Base-by-base conservation (phyloP, 805 yeast species). In the Barnettozyma wickerhamii region DNA sequence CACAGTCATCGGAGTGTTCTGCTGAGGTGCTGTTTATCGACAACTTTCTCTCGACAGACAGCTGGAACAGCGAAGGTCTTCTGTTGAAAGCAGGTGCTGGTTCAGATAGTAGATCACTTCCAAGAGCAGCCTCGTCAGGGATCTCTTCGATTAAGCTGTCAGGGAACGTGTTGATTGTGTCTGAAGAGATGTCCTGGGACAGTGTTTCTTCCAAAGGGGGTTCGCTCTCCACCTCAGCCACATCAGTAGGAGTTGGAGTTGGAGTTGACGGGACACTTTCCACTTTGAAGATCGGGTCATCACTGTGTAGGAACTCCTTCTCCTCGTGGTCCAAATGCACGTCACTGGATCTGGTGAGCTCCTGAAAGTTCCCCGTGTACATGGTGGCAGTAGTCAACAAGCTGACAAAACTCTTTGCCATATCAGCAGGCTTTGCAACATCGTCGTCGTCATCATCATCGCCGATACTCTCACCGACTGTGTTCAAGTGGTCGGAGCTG, bases 361-460 rank as follows among this genome's bases (percentile, higher is more conserved):
- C 65, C 55, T 35, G 76, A 69, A 55, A 36, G 33, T 46, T 49
- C 10, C 58, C 58, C 14, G 42, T 49, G 51, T 71, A 74, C 43
- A 75, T 68, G 46, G 79, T 73, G 0, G 83, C 79, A 0, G 82
- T 71, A 0, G 84, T 75, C 41, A 79, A 61, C 38, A 76, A 53
- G 0, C 77, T 73, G 3, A 75, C 79, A 48, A 79, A 69, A 32
- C 79, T 73, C 49, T 68, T 69, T 14, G 78, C 73, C 58, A 72
- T 69, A 32, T 66, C 69, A 12, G 66, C 64, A 1, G 69, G 64
- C 20, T 53, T 55, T 2, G 66, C 69, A 14, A 62, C 56, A 39
- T 63, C 65, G 10, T 43, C 55, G 1, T 50, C 64, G 3, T 23
- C 12, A 26, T 43, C 45, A 14, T 37, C 43, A 5, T 10, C 23